Evolutionary conservation across 345 rosid genomes (phyloP), one percentile per base, ranked within the genome.

Genomic region (Acer yangbiense): DNA sequence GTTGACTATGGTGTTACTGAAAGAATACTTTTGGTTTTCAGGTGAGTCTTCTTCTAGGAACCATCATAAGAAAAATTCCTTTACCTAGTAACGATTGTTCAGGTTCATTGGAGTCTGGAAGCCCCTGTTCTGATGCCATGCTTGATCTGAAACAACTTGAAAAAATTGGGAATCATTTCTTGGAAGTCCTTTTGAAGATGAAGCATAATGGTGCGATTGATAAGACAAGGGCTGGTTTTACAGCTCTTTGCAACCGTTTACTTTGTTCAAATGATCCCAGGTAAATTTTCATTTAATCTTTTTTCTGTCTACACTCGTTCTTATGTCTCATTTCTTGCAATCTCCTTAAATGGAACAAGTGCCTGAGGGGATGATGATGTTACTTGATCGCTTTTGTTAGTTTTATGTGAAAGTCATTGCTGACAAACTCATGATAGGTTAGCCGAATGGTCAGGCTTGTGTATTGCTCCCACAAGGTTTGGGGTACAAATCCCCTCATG

Each of bases 201-300:
- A 95, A 95, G 89, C 99, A 95, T 82, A 93, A 87, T 80, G 98
- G 99, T 80, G 99, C 99, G 32, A 92, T 95, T 82, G 99, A 95
- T 84, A 95, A 91, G 93, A 95, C 98, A 65, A 90, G 99, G 83
- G 98, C 97, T 86, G 98, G 99, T 63, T 95, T 95, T 80, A 88
- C 99, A 48, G 98, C 98, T 72, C 91, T 93, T 78, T 95, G 99
- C 90, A 93, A 95, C 85, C 96, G 98, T 74, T 85, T 93, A 66
- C 92, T 95, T 66, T 95, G 98, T 88, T 95, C 99, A 48, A 90
- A 95, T 81, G 96, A 95, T 73, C 88, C 93, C 76, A 82, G 92
- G 98, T 92, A 84, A 76, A 78, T 67, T 80, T 35, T 41, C 41
- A 43, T 75, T 9, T 64, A 13, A 58, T 69, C 27, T 3, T 72